Conservation (phyloP, 805 yeast genomes). For the Brettanomyces custersianus region DNA sequence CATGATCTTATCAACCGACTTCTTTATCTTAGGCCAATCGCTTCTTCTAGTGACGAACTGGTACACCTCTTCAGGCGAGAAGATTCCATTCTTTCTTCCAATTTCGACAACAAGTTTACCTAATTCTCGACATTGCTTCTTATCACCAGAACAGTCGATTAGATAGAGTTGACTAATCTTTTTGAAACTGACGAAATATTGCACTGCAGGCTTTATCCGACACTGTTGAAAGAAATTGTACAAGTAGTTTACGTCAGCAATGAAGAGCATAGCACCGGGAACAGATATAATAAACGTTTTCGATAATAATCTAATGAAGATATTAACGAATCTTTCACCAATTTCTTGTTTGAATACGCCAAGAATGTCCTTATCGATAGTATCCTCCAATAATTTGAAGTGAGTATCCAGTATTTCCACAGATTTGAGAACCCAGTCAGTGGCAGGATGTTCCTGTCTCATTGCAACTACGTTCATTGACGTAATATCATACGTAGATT, state of each 20-base stretch:
- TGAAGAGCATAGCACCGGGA: conserved; percentile 74
- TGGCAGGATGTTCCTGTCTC: conserved; percentile 26
- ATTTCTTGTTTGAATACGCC: conserved; percentile 94
- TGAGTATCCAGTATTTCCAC: conserved; percentile 61
- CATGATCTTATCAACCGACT: conserved; percentile 88
- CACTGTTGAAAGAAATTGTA: conserved; percentile 61
- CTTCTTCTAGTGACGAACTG: conserved; percentile 81
- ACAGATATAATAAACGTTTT: conserved; percentile 59
- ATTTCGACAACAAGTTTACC: conserved; percentile 80
- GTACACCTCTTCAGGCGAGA: conserved; percentile 88
- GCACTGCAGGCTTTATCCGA: conserved; percentile 59
- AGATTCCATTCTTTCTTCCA: conserved; percentile 78
- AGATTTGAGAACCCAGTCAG: conserved; percentile 57
- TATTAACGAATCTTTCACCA: conserved; percentile 74
- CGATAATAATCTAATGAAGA: conserved; percentile 70
- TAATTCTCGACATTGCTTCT: conserved; percentile 70
- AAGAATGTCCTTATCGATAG: conserved; percentile 79
- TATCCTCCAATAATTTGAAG: conserved; percentile 62
- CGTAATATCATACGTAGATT: conserved; percentile 29
- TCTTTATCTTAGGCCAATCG: conserved; percentile 74
- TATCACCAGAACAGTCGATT: conserved; percentile 43
- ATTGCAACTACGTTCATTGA: conserved; percentile 13
- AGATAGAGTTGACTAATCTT: conserved; percentile 79
- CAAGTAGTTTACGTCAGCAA: conserved; percentile 72
- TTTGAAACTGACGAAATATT: conserved; percentile 71